Percentiles rank a stretch among this genome's conserved stretches.
Conservation (phyloP, 139 green algal species). For the Asterochloris erici region DNA sequence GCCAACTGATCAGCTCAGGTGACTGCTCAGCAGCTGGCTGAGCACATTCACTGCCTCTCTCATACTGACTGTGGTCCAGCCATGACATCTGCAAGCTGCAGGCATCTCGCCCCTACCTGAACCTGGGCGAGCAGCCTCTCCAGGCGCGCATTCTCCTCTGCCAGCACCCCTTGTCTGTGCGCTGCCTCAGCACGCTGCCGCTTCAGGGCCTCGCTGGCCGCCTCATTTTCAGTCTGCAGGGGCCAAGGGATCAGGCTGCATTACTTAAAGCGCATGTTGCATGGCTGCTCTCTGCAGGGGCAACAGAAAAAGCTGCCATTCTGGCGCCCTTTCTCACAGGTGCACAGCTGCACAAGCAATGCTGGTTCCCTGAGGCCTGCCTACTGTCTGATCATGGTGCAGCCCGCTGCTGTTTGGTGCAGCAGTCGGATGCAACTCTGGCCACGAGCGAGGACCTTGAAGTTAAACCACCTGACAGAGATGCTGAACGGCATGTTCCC, state of each 20-base stretch:
- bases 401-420: too few relatives aligned
- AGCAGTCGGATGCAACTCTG: too few relatives aligned
- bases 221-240: conserved; percentile 45
- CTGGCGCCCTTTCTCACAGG: not conserved
- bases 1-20: too few relatives aligned
- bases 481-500: not conserved
- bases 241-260: too few relatives aligned
- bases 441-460: too few relatives aligned
- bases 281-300: not conserved
- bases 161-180: conserved; percentile 20
- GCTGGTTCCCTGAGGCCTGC: not conserved
- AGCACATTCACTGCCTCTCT: too few relatives aligned
- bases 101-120: not conserved
- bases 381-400: not conserved
- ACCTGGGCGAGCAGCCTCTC: conserved; percentile 8
- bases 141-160: conserved; percentile 5
- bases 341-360: not conserved
- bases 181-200: conserved; percentile 4
- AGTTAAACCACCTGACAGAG: not conserved
- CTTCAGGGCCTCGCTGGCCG: conserved; percentile 25
- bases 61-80: too few relatives aligned
- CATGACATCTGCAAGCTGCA: too few relatives aligned
- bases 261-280: not conserved
- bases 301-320: not conserved
- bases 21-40: too few relatives aligned